Conservation (phyloP, 192 early-diverging fungal genomes). For the Pilobolus umbonatus region DNA sequence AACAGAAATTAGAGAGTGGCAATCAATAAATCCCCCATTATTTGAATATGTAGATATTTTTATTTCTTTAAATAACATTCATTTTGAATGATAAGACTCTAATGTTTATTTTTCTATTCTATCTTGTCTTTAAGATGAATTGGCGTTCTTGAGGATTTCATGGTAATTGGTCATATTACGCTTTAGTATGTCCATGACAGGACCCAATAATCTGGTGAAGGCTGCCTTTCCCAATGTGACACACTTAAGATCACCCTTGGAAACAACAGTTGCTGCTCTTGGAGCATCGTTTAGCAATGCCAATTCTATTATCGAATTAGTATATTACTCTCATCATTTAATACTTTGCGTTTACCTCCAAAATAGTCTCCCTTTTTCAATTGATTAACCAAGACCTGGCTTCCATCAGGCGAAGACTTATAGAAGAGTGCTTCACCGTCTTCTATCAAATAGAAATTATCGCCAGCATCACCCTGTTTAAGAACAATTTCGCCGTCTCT, state of each 20-base stretch:
- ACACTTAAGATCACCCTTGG: slow-evolving; percentile 88
- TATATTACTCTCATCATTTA: not conserved
- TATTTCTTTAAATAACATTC: not conserved
- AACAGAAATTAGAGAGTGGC: slow-evolving; percentile 18
- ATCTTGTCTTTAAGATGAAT: not conserved
- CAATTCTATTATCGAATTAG: slow-evolving; percentile 58
- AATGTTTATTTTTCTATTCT: not conserved
- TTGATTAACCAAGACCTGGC: slow-evolving; percentile 36
- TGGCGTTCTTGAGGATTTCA: slow-evolving; percentile 31
- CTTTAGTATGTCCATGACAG: slow-evolving; percentile 92
- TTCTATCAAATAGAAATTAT: slow-evolving; percentile 69
- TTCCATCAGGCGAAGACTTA: slow-evolving; percentile 37
- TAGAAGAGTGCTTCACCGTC: slow-evolving; percentile 46
- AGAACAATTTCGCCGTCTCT: slow-evolving; percentile 57
- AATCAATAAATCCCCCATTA: not conserved
- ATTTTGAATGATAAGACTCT: no score
- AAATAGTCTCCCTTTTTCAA: slow-evolving; percentile 62
- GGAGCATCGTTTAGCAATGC: slow-evolving; percentile 89
- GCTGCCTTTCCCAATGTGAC: slow-evolving; percentile 91
- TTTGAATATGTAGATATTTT: not conserved
- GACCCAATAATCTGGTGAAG: slow-evolving; percentile 90
- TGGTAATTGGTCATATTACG: slow-evolving; percentile 90
- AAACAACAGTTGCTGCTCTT: slow-evolving; percentile 80
- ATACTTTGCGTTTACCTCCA: slow-evolving; percentile 49
- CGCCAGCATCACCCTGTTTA: slow-evolving; percentile 60